Evolutionary conservation across 1,284 basidiomycete species (phyloP), one percentile per base, ranked within the genome.

Genomic region (Xerocomus nothofagi): DNA sequence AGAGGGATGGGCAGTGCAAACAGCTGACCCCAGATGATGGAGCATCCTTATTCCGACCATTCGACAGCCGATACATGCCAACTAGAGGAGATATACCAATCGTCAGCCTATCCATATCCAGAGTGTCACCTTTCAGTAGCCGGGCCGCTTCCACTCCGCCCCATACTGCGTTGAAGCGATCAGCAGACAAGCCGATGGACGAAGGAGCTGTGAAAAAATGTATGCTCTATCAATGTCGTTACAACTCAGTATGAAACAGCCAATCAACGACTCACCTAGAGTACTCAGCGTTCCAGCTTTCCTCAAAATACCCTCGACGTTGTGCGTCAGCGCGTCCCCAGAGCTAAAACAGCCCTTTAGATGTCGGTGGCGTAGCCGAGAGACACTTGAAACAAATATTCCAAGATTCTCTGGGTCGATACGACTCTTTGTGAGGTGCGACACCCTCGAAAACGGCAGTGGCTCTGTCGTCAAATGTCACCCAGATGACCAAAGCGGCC

Each of bases 31-130:
- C 47, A 37, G 3, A 42, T 33, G 20, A 43, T 29, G 24, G 39
- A 36, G 14, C 47, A 39, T 23, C 47, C 47, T 17, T 47, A 39
- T 21, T 47, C 46, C 17, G 42, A 39, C 45, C 45, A 47, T 15
- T 47, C 38, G 17, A 47, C n/a, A 4, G 45, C 45, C 8, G 30
- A 44, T 44, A 33, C 43, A 44, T 17, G 43, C 43, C 21, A 44
- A 23, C 18, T 38, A 34, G 6, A 34, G 43, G 26, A 44, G 34
- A n/a, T 3, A 44, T 33, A n/a, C 9, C 8, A 20, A 44, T 29
- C 8, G 26, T 27, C 9, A 21, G 5, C 18, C 9, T 20, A 21
- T 44, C 37, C 10, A 34, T 26, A 9, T 44, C 34, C 14, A 44
- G 9, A 8, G 26, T 10, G 24, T 44, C n/a, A 20, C 32, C 9